Percentiles rank a stretch among this genome's conserved stretches.
These are phyloP conservation scores for Stentor coeruleus DNA, from an alignment of 73 alveolate genomes.

Conservation along the genomic window DNA sequence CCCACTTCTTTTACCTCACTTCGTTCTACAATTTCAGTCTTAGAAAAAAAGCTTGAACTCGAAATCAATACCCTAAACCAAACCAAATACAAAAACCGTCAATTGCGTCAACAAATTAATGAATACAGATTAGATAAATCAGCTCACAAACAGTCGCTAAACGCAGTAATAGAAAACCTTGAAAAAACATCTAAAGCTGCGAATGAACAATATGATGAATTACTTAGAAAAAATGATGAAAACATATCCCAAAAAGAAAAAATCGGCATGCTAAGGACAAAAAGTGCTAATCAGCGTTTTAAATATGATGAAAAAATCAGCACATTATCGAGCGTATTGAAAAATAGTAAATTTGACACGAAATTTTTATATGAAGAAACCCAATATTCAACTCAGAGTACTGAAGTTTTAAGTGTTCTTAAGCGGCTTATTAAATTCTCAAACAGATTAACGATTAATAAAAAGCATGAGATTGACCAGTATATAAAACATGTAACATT, in stretches of 20 bases:
- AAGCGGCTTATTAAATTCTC: too few relatives aligned
- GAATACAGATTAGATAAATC: neutral
- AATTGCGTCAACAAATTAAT: neutral
- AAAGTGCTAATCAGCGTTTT: conserved; percentile 7
- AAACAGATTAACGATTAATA: neutral
- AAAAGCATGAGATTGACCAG: conserved; percentile 30
- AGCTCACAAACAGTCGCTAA: neutral
- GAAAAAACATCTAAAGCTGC: conserved; percentile 1
- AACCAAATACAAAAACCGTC: neutral
- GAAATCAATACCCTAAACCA: neutral
- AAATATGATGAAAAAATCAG: neutral
- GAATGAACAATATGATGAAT: neutral
- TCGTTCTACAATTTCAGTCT: neutral
- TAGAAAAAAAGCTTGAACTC: neutral
- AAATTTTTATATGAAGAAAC: neutral
- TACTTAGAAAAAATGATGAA: neutral
- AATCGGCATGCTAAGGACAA: neutral
- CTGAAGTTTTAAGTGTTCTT: neutral
- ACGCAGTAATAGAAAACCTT: neutral
- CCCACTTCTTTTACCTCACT: neutral
- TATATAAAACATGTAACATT: conserved; percentile 52
- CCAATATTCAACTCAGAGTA: neutral
- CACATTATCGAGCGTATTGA: neutral
- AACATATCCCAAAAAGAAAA: neutral
- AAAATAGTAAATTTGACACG: neutral